Conservation (phyloP, 2,329 filamentous ascomycete genomes). For the Pestalotiopsis sp. region DNA sequence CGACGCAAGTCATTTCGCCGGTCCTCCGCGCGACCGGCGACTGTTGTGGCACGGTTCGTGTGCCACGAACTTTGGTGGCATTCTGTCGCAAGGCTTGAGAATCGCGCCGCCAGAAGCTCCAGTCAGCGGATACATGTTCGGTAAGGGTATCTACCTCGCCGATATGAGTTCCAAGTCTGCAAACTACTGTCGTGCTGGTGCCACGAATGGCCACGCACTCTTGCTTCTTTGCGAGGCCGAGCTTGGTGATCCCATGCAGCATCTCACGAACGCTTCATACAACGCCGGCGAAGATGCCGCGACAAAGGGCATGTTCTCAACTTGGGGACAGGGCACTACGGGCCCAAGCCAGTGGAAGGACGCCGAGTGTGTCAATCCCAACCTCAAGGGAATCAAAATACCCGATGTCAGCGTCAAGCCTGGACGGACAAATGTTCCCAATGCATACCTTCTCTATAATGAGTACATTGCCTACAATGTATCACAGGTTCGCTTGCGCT, state of each 20-base stretch:
- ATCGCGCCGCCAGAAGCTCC: constrained; percentile 86
- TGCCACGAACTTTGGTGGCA: constrained; percentile 82
- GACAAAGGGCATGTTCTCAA: constrained; percentile 60
- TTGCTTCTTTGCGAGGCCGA: constrained; percentile 84
- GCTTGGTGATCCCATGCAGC: constrained; percentile 73
- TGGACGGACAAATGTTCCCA: constrained; percentile 44
- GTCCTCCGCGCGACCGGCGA: constrained; percentile 60
- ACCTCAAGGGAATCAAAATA: constrained; percentile 69
- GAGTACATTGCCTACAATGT: constrained; percentile 74
- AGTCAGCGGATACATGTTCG: constrained; percentile 82
- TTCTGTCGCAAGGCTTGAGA: constrained; percentile 83
- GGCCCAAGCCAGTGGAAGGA: constrained; percentile 76
- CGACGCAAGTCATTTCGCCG: constrained; percentile 52
- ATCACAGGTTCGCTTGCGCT: constrained; percentile 68
- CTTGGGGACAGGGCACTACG: constrained; percentile 66
- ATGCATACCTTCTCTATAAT: constrained; percentile 62
- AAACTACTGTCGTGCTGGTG: constrained; percentile 66
- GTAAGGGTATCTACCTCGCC: constrained; percentile 85
- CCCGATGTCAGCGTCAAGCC: constrained; percentile 50
- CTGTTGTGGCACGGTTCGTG: constrained; percentile 88
- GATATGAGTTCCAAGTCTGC: constrained; percentile 84
- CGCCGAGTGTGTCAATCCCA: constrained; percentile 63
- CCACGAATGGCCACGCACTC: constrained; percentile 69
- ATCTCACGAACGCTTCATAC: constrained; percentile 58
- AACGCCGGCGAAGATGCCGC: constrained; percentile 65